Percentiles rank a stretch among this genome's conserved stretches.
phyloP scores from a whole-genome alignment of 352 stramenopile species.

The Sclerospora graminicola region DNA sequence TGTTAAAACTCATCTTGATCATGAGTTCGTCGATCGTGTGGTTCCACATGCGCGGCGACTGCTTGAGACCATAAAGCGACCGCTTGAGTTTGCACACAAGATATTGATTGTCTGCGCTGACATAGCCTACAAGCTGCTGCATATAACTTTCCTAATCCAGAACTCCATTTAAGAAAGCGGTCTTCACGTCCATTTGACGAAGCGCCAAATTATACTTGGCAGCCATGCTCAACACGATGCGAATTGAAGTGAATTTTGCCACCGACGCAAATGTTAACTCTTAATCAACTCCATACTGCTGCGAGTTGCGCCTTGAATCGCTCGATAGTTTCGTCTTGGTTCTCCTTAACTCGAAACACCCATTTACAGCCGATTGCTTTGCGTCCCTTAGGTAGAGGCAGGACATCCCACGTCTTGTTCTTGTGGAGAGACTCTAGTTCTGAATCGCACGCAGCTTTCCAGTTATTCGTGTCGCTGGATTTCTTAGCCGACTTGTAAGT shows the following conservation, averaged over 20 bases:
- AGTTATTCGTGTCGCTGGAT: neutral
- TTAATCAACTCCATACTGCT: neutral
- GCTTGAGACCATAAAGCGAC: neutral
- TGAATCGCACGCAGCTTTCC: neutral
- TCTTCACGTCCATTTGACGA: slow-evolving; percentile 3
- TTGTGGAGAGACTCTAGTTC: neutral
- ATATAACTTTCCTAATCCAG: neutral
- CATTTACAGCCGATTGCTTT: neutral
- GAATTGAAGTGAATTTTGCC: neutral
- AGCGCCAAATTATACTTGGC: neutral
- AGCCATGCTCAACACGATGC: slow-evolving; percentile 1
- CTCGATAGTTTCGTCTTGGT: neutral
- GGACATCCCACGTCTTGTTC: neutral
- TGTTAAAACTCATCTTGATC: neutral
- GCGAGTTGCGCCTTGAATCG: slow-evolving; percentile 1
- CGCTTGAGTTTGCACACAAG: neutral
- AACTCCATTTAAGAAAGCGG: neutral
- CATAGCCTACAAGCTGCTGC: neutral
- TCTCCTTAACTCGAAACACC: slow-evolving; percentile 1
- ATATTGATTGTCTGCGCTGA: neutral
- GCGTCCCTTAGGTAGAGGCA: neutral
- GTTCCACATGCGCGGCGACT: neutral
- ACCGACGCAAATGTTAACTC: neutral
- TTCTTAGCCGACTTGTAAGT: neutral
- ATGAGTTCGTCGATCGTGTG: neutral